Conservation (phyloP, 1,284 basidiomycete species). For the Melampsora larici-populina region DNA sequence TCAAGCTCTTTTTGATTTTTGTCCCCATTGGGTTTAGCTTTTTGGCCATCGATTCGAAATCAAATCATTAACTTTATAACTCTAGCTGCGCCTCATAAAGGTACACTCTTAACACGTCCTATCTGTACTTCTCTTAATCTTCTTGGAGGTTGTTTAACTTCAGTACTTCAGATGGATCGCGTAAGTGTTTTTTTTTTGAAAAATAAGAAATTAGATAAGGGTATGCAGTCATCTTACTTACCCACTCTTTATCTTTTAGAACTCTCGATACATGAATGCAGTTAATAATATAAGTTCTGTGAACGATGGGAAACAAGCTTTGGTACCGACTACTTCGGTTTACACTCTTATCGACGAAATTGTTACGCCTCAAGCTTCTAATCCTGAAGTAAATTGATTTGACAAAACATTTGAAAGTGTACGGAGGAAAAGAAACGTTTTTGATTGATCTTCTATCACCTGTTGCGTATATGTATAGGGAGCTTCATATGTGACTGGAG, state of each 20-base stretch:
- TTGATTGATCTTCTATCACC: neutral
- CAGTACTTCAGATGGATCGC: neutral
- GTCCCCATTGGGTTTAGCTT: conserved; percentile 33
- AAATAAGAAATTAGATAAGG: too few relatives aligned
- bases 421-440: neutral
- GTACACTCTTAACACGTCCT: conserved; percentile 36
- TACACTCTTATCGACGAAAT: conserved; percentile 6
- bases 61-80: neutral
- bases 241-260: neutral
- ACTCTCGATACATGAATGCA: neutral
- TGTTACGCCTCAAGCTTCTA: conserved; percentile 11
- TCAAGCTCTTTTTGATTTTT: conserved; percentile 32
- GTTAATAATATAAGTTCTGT: neutral
- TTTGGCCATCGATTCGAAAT: conserved; percentile 43
- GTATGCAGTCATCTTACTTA: too few relatives aligned
- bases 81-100: conserved; percentile 10
- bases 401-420: too few relatives aligned
- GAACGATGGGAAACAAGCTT: neutral
- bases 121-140: conserved; percentile 39
- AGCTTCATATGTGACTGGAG: neutral
- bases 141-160: conserved; percentile 12
- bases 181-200: too few relatives aligned
- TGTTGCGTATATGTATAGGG: neutral
- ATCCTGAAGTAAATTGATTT: conserved; percentile 3
- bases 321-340: conserved; percentile 21